These are phyloP conservation scores for Sarocladium brachiariae DNA, from an alignment of 2,329 filamentous ascomycete genomes.

Conservation along the genomic window DNA sequence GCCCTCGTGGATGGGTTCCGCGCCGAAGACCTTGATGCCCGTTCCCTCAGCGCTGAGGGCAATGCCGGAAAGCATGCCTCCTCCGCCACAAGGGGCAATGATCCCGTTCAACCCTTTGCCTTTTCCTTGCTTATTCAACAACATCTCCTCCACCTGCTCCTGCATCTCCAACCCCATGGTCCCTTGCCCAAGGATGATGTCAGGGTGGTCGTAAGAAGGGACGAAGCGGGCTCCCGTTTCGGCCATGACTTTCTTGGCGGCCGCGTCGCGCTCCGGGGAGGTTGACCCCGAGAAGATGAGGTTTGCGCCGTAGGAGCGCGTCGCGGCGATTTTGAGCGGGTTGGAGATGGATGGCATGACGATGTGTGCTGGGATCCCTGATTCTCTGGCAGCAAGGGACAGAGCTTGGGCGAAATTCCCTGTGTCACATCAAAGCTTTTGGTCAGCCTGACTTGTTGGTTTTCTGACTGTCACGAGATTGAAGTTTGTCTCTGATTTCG, in stretches of 20 bases:
- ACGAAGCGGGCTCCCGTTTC: conserved; percentile 72
- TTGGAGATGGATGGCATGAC: conserved; percentile 87
- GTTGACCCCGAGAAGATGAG: conserved; percentile 81
- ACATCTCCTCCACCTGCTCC: conserved; percentile 56
- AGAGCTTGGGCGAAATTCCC: conserved; percentile 95
- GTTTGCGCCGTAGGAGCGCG: conserved; percentile 66
- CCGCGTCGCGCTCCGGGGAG: conserved; percentile 70
- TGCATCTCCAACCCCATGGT: conserved; percentile 80
- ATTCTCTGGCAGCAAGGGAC: conserved; percentile 70
- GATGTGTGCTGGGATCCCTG: conserved; percentile 73
- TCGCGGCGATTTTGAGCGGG: conserved; percentile 81
- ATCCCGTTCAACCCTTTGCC: conserved; percentile 55
- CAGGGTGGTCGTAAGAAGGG: conserved; percentile 85
- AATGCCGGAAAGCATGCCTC: conserved; percentile 78
- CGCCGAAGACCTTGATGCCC: conserved; percentile 71
- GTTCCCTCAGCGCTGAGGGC: conserved; percentile 70
- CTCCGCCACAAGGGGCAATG: conserved; percentile 79
- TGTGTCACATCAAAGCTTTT: conserved; percentile 28
- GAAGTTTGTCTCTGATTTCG: no score
- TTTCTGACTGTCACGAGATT: no score
- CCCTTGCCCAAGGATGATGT: conserved; percentile 91
- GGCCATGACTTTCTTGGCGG: conserved; percentile 59
- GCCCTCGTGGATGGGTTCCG: conserved; percentile 76
- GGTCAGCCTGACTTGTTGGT: no score
- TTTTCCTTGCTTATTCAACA: conserved; percentile 29